Percentiles rank a stretch among this genome's conserved stretches.
Evolutionary conservation across 768 basidiomycete genomes (phyloP).

Genomic region (Ramaria sp.): DNA sequence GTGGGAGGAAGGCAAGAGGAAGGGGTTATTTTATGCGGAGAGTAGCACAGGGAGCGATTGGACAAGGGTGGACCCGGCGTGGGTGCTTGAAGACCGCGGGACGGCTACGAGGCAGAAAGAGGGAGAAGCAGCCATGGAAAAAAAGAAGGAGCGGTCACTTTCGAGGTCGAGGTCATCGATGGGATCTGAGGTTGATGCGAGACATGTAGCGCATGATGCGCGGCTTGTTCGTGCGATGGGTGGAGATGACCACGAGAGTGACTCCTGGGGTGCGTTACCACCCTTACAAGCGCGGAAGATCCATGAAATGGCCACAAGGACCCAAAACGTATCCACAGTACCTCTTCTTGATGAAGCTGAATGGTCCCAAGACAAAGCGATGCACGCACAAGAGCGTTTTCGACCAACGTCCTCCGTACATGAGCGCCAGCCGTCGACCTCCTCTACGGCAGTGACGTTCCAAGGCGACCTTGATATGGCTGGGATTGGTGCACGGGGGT

Average conservation of each 20-base stretch:
- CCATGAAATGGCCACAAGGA: slow-evolving; percentile 13
- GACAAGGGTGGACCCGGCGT: slow-evolving; percentile 20
- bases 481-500: slow-evolving; percentile 6
- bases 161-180: slow-evolving; percentile 4
- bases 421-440: neutral
- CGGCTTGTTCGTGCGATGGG: slow-evolving; percentile 8
- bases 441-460: neutral
- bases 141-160: neutral
- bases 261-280: neutral
- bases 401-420: neutral
- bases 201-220: slow-evolving; percentile 1
- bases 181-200: slow-evolving; percentile 9
- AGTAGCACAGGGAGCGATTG: slow-evolving; percentile 6
- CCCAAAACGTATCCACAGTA: slow-evolving; percentile 16
- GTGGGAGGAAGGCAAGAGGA: slow-evolving; percentile 26
- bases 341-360: slow-evolving; percentile 19
- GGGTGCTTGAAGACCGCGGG: slow-evolving; percentile 22
- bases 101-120: slow-evolving; percentile 21
- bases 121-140: slow-evolving; percentile 11
- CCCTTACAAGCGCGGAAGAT: slow-evolving; percentile 17
- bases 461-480: slow-evolving; percentile 3
- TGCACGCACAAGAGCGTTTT: neutral
- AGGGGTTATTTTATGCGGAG: neutral
- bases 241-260: slow-evolving; percentile 10
- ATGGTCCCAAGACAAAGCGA: neutral